Base-by-base conservation (phyloP, 169 alveolate species). In the Plasmodium ovale region DNA sequence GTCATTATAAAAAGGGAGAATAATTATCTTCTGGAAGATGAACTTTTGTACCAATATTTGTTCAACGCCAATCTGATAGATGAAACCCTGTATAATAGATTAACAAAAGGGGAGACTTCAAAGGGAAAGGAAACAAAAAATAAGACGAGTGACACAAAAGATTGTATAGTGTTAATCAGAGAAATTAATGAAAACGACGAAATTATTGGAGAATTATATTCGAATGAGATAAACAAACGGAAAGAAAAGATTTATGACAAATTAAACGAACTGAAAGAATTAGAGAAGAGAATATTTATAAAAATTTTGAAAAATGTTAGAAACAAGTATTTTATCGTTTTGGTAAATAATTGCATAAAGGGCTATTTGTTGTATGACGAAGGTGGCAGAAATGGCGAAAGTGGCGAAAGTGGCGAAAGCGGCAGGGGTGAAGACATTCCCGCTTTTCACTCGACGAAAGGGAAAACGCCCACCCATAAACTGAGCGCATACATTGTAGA, bases 401-500 rank as follows among this genome's bases (percentile, higher is more conserved):
- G 31, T 39, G 42, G 23, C 12, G 31, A 25, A 65, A 25, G 16
- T n/a, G 25, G 35, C 19, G 37, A 21, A 56, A 14, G 0, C 10
- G 14, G 10, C 37, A 29, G 14, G 14, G 4, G 12, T 16, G 21
- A 47, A 68, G n/a, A n/a, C n/a, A n/a, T n/a, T n/a, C n/a, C n/a
- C n/a, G n/a, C n/a, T n/a, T n/a, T n/a, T n/a, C n/a, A n/a, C n/a
- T n/a, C 10, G 27, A 73, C 5, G 21, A 21, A 1, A 9, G n/a
- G n/a, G n/a, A n/a, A n/a, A n/a, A n/a, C n/a, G n/a, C n/a, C 44
- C 31, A 47, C 51, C 0, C 21, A 6, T 10, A 72, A 72, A 72
- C 27, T 85, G 58, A 85, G 91, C 33, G 91, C 91, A 69, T 85
- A 85, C 47, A 85, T 85, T 19, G 59, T 85, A 23, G 91, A 85